Evolutionary conservation across 2,329 filamentous ascomycete species (phyloP).

Genomic region (Fusarium metavorans): DNA sequence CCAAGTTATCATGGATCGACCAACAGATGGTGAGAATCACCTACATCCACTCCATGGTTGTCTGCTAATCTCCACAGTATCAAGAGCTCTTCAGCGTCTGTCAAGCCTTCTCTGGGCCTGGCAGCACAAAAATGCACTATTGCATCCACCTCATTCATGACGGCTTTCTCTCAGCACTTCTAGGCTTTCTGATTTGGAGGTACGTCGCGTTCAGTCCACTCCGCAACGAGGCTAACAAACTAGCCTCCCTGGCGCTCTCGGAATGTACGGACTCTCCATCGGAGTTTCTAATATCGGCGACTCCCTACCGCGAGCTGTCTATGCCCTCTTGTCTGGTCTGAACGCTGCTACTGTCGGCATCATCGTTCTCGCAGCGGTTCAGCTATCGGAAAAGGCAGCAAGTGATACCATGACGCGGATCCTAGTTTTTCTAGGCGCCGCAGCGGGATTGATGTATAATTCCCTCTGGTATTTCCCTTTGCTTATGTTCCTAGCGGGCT

Average conservation of each 20-base stretch:
- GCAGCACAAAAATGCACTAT: conserved; percentile 78
- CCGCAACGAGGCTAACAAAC: conserved; percentile 6
- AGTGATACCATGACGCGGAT: conserved; percentile 72
- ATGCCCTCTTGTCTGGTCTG: conserved; percentile 77
- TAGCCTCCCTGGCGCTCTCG: conserved; percentile 74
- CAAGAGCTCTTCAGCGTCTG: conserved; percentile 78
- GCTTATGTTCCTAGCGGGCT: conserved; percentile 68
- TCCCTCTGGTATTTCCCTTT: conserved; percentile 81
- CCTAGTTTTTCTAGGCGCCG: conserved; percentile 72
- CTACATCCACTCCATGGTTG: rapidly evolving
- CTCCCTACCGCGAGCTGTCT: conserved; percentile 70
- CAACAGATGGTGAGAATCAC: conserved; percentile 67
- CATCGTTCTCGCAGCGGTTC: conserved; percentile 75
- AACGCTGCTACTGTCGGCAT: conserved; percentile 80
- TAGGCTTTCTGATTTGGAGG: conserved; percentile 75
- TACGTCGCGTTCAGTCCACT: conserved; percentile 38
- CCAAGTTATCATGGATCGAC: conserved; percentile 73
- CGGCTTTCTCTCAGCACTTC: conserved; percentile 67
- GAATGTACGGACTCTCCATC: conserved; percentile 75
- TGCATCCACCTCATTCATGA: conserved; percentile 74
- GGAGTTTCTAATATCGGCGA: conserved; percentile 72
- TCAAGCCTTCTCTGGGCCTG: conserved; percentile 76
- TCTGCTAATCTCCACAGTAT: conserved; percentile 59
- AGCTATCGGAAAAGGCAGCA: conserved; percentile 76
- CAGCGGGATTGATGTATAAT: conserved; percentile 76